Conservation (phyloP, 73 alveolate genomes). For the Paramecium bursaria region DNA sequence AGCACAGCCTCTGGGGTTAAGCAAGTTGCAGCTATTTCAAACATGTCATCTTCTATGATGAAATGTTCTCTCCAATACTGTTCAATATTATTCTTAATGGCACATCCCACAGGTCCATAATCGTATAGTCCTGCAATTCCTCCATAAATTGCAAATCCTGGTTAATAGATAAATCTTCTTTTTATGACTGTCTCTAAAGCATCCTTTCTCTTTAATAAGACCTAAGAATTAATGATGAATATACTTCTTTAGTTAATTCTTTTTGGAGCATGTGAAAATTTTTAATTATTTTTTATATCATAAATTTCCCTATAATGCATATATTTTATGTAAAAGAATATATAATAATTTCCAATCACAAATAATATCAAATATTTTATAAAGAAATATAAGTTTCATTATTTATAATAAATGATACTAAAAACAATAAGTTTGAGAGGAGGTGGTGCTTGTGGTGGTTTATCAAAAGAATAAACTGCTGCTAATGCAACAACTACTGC, state of each 20-base stretch:
- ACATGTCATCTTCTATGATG: slow-evolving; percentile 96
- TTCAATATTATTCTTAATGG: slow-evolving; percentile 92
- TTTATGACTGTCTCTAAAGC: slow-evolving; percentile 58
- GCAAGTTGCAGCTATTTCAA: slow-evolving; percentile 92
- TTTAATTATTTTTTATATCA: slow-evolving; percentile 36
- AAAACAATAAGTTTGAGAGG: too few relatives aligned
- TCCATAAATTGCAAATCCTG: slow-evolving; percentile 96
- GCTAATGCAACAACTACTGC: too few relatives aligned
- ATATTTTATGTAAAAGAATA: too few relatives aligned
- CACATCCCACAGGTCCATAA: slow-evolving; percentile 99
- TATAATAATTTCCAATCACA: too few relatives aligned
- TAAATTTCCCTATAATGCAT: too few relatives aligned
- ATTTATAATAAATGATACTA: too few relatives aligned
- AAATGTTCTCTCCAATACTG: slow-evolving; percentile 97
- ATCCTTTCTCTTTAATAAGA: slow-evolving; percentile 54
- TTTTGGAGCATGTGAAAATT: slow-evolving; percentile 19
- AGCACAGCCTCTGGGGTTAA: slow-evolving; percentile 94
- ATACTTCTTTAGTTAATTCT: slow-evolving; percentile 13
- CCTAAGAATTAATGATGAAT: not conserved
- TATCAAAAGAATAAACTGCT: too few relatives aligned
- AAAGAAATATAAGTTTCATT: too few relatives aligned
- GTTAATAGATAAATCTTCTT: slow-evolving; percentile 68
- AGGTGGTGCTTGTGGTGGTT: too few relatives aligned
- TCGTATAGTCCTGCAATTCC: slow-evolving; percentile 99
- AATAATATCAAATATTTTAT: too few relatives aligned